These are phyloP conservation scores for Gnaphalium uliginosum DNA, from an alignment of 129 eudicot species.

Conservation along the genomic window DNA sequence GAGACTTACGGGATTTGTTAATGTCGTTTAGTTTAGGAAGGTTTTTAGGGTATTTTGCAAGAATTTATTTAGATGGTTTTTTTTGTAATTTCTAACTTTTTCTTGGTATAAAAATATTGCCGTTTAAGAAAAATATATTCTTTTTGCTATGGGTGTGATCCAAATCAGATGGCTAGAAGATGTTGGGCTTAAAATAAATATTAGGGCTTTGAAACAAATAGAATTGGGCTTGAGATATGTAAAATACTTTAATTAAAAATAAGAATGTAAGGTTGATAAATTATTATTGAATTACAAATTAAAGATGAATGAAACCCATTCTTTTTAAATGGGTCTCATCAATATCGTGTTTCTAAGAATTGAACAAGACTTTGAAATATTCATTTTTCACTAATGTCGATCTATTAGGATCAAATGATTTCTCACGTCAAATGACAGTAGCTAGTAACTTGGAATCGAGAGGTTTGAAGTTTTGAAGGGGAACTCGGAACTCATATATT, in stretches of 20 bases:
- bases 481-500: slow-evolving; percentile 23
- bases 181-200: too few relatives aligned
- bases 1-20: too few relatives aligned
- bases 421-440: background rate
- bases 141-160: too few relatives aligned
- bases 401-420: background rate
- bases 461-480: slow-evolving; percentile 34
- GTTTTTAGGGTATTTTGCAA: too few relatives aligned
- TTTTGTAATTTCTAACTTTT: too few relatives aligned
- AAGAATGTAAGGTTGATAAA: background rate
- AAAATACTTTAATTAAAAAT: background rate
- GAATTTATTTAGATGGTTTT: too few relatives aligned
- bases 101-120: too few relatives aligned
- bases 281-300: background rate
- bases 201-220: background rate
- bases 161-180: too few relatives aligned
- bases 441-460: background rate
- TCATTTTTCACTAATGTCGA: background rate
- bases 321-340: background rate
- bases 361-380: background rate
- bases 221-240: too few relatives aligned
- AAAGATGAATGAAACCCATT: slow-evolving; percentile 1
- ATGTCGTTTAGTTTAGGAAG: too few relatives aligned
- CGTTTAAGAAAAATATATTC: too few relatives aligned
- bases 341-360: background rate